Evolutionary conservation across 2,329 filamentous ascomycete genomes (phyloP), one percentile per base, ranked within the genome.

Genomic region (Colletotrichum cordylinicola): DNA sequence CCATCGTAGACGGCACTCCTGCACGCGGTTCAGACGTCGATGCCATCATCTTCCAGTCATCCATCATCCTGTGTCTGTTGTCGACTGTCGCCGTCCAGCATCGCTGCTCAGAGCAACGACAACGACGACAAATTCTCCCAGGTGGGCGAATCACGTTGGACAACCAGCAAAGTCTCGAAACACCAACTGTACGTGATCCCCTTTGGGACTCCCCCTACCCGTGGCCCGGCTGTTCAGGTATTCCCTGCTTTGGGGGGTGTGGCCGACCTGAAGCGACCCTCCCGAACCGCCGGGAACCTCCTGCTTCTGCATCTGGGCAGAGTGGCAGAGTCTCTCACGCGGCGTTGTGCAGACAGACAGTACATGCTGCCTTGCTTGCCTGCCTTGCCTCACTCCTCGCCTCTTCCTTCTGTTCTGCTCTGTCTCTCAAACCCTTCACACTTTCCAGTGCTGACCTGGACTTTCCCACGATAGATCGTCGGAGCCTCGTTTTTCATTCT

Each of bases 131-230:
- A 65, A 71, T 73, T 73, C 75, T 61, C 77, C 24, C 67, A 31
- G 62, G 58, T 35, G 72, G 48, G 43, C 70, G 73, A 79, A 81
- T 80, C 79, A 81, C 79, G 73, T 78, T 78, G 77, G 77, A 48
- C 56, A 27, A 52, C 31, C 31, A 27, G 80, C 80, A 78, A 81
- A 79, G 75, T 81, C 80, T 82, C 85, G 84, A 87, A 87, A 87
- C 85, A 78, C 82, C 81, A 83, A 82, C 78, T 80, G 86, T 86
- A 86, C 80, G 85, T 86, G 84, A 84, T 84, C 79, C 80, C 80
- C 78, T 80, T 80, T 75, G 80, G 76, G 75, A 72, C 78, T 78
- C 78, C 81, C 72, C 81, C 80, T 82, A 79, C 81, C 78, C 82
- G 80, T 79, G 78, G 82, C 81, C 79, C 80, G 79, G 79, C 81